phyloP scores from a whole-genome alignment of 2,329 filamentous ascomycete genomes.

The Monosporascus ibericus region DNA sequence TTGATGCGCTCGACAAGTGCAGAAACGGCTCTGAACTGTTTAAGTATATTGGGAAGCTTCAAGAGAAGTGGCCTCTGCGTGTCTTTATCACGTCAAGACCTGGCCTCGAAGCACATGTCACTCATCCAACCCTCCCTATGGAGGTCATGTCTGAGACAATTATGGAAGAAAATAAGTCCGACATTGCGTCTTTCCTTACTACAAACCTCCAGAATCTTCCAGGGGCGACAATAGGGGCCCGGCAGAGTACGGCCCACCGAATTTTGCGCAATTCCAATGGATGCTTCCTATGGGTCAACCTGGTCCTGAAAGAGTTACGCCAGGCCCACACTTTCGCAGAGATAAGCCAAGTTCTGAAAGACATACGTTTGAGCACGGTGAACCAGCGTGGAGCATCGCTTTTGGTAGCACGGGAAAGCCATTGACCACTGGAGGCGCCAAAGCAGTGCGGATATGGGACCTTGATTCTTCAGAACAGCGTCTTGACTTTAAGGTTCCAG shows the following conservation, averaged over 20 bases:
- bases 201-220: slow-evolving; percentile 17
- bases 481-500: slow-evolving; percentile 3
- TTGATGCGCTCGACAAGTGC: slow-evolving; percentile 28
- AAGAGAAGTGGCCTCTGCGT: slow-evolving; percentile 19
- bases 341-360: slow-evolving; percentile 16
- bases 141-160: slow-evolving; percentile 16
- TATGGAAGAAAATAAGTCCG: slow-evolving; percentile 13
- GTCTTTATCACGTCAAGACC: slow-evolving; percentile 22
- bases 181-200: slow-evolving; percentile 19
- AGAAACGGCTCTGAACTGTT: slow-evolving; percentile 14
- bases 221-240: slow-evolving; percentile 5
- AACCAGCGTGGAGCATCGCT: slow-evolving; percentile 12
- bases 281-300: slow-evolving; percentile 25
- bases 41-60: slow-evolving; percentile 14
- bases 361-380: slow-evolving; percentile 9
- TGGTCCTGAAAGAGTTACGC: slow-evolving; percentile 20
- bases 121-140: neutral
- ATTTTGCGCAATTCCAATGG: slow-evolving; percentile 21
- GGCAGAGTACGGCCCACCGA: slow-evolving; percentile 7
- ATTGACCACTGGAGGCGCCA: slow-evolving; percentile 9
- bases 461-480: slow-evolving; percentile 2
- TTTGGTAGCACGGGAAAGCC: slow-evolving; percentile 10
- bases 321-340: slow-evolving; percentile 18
- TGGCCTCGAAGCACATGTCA: slow-evolving; percentile 7
- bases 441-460: slow-evolving; percentile 11